Conservation (phyloP, 75 land plant genomes). For the Pinus albicaulis region DNA sequence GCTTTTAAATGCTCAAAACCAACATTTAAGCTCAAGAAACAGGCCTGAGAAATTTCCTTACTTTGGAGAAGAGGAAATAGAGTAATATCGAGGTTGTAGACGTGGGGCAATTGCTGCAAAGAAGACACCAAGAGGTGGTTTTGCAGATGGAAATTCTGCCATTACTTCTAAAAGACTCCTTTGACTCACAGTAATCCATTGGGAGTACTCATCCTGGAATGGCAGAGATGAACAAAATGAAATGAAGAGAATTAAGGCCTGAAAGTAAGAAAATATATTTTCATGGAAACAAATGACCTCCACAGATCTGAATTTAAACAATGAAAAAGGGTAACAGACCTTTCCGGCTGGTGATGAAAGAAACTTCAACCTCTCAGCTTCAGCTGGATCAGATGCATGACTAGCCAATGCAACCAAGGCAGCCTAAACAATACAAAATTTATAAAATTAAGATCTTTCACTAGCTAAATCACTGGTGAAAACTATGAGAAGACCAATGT, state of each 20-base stretch:
- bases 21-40: background rate
- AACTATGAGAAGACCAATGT: background rate
- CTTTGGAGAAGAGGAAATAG: constrained; percentile 97
- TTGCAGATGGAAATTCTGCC: constrained; percentile 91
- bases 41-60: constrained; percentile 7
- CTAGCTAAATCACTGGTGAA: background rate
- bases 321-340: constrained; percentile 22
- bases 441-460: constrained; percentile 1
- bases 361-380: constrained; percentile 70
- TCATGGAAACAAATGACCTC: background rate
- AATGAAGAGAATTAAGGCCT: background rate
- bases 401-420: constrained; percentile 76
- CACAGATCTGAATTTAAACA: constrained; percentile 3
- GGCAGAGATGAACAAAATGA: background rate
- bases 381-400: constrained; percentile 76
- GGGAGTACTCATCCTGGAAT: constrained; percentile 89
- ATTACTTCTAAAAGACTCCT: constrained; percentile 92
- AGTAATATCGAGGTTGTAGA: constrained; percentile 92
- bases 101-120: constrained; percentile 97
- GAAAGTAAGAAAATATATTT: background rate
- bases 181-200: constrained; percentile 85
- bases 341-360: constrained; percentile 91
- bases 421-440: constrained; percentile 37
- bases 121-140: constrained; percentile 96
- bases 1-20: too few relatives aligned